Conservation (phyloP, 306 rosid genomes). For the Hippophae tibetana region DNA sequence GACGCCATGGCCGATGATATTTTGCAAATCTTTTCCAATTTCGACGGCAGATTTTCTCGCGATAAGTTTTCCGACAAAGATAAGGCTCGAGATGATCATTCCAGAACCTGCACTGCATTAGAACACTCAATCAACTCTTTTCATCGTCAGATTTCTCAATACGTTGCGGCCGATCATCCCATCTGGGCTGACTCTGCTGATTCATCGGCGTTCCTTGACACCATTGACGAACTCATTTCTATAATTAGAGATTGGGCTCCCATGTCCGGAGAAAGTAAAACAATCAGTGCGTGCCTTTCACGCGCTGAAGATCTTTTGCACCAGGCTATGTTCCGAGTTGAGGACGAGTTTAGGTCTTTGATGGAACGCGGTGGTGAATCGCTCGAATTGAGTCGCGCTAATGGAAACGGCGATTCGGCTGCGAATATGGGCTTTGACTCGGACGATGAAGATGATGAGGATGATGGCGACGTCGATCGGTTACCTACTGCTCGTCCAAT, state of each 20-base stretch:
- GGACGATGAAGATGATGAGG: conserved; percentile 49
- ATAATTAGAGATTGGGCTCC: conserved; percentile 68
- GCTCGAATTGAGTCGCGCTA: conserved; percentile 41
- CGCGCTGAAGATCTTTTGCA: conserved; percentile 82
- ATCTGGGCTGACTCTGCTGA: conserved; percentile 75
- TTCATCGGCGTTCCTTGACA: conserved; percentile 66
- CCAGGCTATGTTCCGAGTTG: conserved; percentile 83
- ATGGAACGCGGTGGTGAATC: conserved; percentile 91
- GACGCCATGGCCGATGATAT: conserved; percentile 81
- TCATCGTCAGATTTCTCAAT: conserved; percentile 71
- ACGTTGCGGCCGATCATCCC: conserved; percentile 51
- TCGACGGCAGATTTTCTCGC: conserved; percentile 84
- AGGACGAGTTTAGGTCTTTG: conserved; percentile 79
- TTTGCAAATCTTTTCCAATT: conserved; percentile 76
- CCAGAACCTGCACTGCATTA: conserved; percentile 41
- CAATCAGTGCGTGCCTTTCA: conserved; percentile 44
- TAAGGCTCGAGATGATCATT: conserved; percentile 28
- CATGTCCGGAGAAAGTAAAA: conserved; percentile 38
- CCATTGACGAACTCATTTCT: conserved; percentile 61
- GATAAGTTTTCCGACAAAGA: conserved; percentile 54
- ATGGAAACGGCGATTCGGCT: conserved; percentile 37
- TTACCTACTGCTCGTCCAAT: conserved; percentile 76
- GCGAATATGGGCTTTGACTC: conserved; percentile 51
- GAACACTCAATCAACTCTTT: conserved; percentile 60
- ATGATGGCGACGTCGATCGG: conserved; percentile 19